Evolutionary conservation across 805 yeast genomes (phyloP).

Genomic region (Kodamaea neixiangensis): DNA sequence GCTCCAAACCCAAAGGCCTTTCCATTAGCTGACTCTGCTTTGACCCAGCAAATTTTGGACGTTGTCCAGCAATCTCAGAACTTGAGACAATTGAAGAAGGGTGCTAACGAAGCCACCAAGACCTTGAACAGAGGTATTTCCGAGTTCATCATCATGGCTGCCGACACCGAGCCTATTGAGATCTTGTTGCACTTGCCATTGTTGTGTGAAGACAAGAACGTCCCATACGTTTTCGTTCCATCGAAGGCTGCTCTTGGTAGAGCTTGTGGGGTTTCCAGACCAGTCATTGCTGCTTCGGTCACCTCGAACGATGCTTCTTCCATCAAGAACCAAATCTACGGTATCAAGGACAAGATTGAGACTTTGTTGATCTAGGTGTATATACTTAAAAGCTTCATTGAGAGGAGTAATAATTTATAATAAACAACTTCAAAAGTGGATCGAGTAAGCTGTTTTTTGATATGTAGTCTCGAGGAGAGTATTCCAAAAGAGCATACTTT

Average conservation of each 20-base stretch:
- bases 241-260: slow-evolving; percentile 98
- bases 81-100: slow-evolving; percentile 98
- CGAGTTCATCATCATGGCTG: slow-evolving; percentile 99
- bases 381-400: neutral
- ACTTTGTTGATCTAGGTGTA: slow-evolving; percentile 77
- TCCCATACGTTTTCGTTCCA: slow-evolving; percentile 98
- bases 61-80: slow-evolving; percentile 97
- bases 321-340: slow-evolving; percentile 94
- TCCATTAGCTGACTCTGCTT: slow-evolving; percentile 95
- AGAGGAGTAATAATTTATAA: neutral
- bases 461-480: too few species aligned
- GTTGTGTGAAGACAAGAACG: slow-evolving; percentile 98
- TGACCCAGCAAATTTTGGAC: slow-evolving; percentile 95
- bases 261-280: slow-evolving; percentile 99
- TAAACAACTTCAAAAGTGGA: neutral
- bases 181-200: slow-evolving; percentile 95
- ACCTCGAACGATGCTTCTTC: slow-evolving; percentile 98
- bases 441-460: too few species aligned
- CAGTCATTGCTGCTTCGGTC: slow-evolving; percentile 97
- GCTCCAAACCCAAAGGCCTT: slow-evolving; percentile 97
- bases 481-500: too few species aligned
- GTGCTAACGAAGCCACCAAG: slow-evolving; percentile 99
- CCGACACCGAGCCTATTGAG: slow-evolving; percentile 99
- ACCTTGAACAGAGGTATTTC: slow-evolving; percentile 99
- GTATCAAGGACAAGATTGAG: slow-evolving; percentile 98